Evolutionary conservation across 306 rosid genomes (phyloP).

Genomic region (Rosa multiflora): DNA sequence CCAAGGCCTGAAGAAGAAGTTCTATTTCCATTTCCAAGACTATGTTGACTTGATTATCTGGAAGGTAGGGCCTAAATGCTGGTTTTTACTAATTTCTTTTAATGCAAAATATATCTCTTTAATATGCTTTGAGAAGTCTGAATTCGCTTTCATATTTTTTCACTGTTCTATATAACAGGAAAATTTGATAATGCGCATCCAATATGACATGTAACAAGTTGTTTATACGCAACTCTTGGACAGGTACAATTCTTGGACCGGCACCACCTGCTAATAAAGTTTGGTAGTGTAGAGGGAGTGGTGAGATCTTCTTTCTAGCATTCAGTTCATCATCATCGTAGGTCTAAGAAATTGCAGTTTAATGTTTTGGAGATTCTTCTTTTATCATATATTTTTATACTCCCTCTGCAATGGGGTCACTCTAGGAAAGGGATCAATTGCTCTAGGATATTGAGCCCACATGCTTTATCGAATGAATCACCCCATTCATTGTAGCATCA

Average conservation of each 20-base stretch:
- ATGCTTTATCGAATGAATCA: constrained; percentile 18
- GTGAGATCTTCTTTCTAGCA: constrained; percentile 53
- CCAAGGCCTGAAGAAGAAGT: constrained; percentile 75
- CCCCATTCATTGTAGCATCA: constrained; percentile 1
- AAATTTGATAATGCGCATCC: constrained; percentile 18
- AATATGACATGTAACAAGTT: constrained; percentile 40
- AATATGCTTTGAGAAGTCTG: constrained; percentile 21
- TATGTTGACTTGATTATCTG: constrained; percentile 84
- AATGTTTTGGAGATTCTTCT: not conserved
- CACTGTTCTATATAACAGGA: constrained; percentile 3
- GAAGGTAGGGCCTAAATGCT: constrained; percentile 60
- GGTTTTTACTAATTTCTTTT: constrained; percentile 12
- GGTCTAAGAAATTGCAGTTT: not conserved
- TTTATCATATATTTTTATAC: not conserved
- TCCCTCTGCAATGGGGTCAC: not conserved
- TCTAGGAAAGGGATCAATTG: not conserved
- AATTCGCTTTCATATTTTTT: constrained; percentile 26
- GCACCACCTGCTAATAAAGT: constrained; percentile 91
- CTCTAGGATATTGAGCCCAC: constrained; percentile 1
- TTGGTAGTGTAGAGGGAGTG: constrained; percentile 96
- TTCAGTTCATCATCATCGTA: constrained; percentile 16
- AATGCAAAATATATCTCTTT: constrained; percentile 1
- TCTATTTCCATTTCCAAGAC: constrained; percentile 95
- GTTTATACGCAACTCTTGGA: constrained; percentile 48
- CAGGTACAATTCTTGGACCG: constrained; percentile 99